phyloP scores from a whole-genome alignment of 225 moss, liverwort and hornwort species.

The Antitrichia curtipendula region DNA sequence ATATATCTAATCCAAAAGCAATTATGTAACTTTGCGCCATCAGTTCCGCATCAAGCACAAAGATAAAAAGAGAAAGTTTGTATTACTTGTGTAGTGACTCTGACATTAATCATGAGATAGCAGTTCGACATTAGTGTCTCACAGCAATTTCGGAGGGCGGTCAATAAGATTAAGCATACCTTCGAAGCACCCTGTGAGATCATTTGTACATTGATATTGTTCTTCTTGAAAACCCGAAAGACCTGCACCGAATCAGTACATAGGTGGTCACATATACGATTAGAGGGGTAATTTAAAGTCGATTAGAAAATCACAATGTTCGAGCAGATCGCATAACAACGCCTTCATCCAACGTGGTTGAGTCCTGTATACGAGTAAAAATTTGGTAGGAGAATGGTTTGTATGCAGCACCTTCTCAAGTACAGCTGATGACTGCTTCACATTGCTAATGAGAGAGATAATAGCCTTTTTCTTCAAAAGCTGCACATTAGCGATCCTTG shows the following conservation, averaged over 20 bases:
- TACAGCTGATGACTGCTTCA: slow-evolving; percentile 76
- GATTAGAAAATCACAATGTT: not conserved
- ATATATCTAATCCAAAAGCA: not conserved
- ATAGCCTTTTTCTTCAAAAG: slow-evolving; percentile 68
- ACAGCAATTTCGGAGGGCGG: not conserved
- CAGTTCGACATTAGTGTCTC: not conserved
- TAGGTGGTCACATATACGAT: not conserved
- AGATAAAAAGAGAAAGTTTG: not conserved
- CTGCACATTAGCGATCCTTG: slow-evolving; percentile 70
- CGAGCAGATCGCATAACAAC: not conserved
- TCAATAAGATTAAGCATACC: slow-evolving; percentile 19
- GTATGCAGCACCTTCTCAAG: slow-evolving; percentile 50
- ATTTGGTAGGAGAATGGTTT: not conserved
- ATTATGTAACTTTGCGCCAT: not conserved
- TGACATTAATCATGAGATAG: not conserved
- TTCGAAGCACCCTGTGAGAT: slow-evolving; percentile 99
- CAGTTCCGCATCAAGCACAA: not conserved
- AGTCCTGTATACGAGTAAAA: not conserved
- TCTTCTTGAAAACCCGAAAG: slow-evolving; percentile 66
- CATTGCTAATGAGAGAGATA: slow-evolving; percentile 90
- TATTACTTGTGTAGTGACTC: not conserved
- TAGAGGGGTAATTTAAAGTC: not conserved
- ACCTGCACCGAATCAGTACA: slow-evolving; percentile 21
- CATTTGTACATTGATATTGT: slow-evolving; percentile 90
- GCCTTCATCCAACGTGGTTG: not conserved